phyloP scores from a whole-genome alignment of 176 grass and related monocot genomes.

The Leersia perrieri region DNA sequence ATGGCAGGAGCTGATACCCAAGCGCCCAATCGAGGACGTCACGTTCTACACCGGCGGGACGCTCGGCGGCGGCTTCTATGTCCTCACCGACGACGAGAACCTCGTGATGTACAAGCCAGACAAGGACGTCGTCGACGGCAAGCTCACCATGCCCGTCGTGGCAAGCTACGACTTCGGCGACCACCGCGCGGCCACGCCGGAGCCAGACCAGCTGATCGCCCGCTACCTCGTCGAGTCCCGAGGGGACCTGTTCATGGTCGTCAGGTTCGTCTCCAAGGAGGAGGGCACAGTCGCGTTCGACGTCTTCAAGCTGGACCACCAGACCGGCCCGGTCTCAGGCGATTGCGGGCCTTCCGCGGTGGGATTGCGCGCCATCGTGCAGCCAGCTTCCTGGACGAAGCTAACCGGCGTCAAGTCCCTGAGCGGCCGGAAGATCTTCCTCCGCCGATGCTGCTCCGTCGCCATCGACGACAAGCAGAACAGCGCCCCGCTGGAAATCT shows the following conservation, averaged over 20 bases:
- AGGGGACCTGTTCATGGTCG: constrained; percentile 1
- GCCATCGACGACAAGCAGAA: neutral
- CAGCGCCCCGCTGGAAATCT: neutral
- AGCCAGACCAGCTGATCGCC: neutral
- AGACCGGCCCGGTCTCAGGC: too few relatives aligned
- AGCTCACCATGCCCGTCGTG: neutral
- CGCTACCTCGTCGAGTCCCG: constrained; percentile 7
- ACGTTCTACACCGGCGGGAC: neutral
- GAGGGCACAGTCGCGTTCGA: too few relatives aligned
- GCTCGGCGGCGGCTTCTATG: neutral
- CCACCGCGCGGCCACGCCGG: too few relatives aligned
- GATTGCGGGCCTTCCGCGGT: too few relatives aligned
- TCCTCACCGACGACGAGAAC: neutral
- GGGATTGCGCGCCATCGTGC: too few relatives aligned
- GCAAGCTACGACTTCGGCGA: too few relatives aligned
- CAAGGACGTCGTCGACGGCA: neutral
- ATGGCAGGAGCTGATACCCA: neutral
- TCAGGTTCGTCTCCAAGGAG: neutral
- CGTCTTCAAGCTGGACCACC: neutral
- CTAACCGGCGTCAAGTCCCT: neutral
- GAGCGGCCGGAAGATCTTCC: neutral
- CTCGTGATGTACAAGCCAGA: neutral
- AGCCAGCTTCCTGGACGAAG: neutral
- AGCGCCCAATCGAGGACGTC: neutral
- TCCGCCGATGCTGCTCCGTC: neutral